Evolutionary conservation across 2,329 filamentous ascomycete genomes (phyloP).

Genomic region (Acrocalymma vagum): DNA sequence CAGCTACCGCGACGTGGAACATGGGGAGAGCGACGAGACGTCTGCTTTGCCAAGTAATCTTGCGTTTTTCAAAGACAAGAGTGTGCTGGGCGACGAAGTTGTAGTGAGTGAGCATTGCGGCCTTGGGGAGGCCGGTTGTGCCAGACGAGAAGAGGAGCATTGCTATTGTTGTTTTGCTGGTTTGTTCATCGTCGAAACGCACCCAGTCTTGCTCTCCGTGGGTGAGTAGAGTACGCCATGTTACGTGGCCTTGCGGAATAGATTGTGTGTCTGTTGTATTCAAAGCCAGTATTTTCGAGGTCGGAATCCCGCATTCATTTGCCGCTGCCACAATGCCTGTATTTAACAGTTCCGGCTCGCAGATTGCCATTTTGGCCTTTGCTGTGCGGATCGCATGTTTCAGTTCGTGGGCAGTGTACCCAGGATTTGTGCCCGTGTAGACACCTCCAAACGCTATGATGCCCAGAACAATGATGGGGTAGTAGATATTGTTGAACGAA

Average conservation of each 20-base stretch:
- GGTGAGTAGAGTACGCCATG: conserved; percentile 19
- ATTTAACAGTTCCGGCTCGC: conserved; percentile 40
- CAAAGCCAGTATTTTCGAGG: conserved; percentile 24
- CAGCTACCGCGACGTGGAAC: conserved; percentile 51
- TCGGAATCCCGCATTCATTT: conserved; percentile 16
- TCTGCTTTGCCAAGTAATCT: conserved; percentile 44
- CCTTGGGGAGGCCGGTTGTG: conserved; percentile 38
- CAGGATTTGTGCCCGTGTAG: conserved; percentile 50
- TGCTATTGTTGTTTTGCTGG: conserved; percentile 18
- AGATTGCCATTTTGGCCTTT: conserved; percentile 44
- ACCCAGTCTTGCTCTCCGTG: conserved; percentile 24
- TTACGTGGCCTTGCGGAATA: conserved; percentile 11
- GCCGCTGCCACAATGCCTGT: conserved; percentile 24
- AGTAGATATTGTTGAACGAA: conserved; percentile 61
- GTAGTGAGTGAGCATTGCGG: conserved; percentile 24
- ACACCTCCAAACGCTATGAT: conserved; percentile 44
- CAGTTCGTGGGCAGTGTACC: conserved; percentile 46
- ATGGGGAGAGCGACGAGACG: conserved; percentile 55
- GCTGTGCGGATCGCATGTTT: conserved; percentile 45
- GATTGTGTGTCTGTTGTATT: conserved; percentile 30
- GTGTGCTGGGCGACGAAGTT: conserved; percentile 60
- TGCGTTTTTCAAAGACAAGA: conserved; percentile 52
- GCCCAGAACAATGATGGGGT: conserved; percentile 33
- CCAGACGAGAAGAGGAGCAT: conserved; percentile 30
- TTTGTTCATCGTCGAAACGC: conserved; percentile 18